Base-by-base conservation (phyloP, 1,139 yeast genomes). In the Lodderomyces elongisporus region DNA sequence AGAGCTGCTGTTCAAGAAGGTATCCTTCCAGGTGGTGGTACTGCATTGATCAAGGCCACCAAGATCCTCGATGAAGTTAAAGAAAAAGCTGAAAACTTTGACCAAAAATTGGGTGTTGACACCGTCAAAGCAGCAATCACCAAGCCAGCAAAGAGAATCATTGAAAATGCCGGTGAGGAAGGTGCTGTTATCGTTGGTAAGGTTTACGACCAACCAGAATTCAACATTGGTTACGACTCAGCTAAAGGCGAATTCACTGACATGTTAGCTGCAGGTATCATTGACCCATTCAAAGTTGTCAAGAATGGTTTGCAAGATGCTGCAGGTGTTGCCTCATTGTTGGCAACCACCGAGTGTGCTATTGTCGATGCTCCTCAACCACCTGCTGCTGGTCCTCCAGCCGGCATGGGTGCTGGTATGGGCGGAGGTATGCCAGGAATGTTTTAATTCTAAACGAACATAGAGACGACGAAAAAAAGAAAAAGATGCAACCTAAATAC, bases 1-100 rank as follows among this genome's bases (percentile, higher is more conserved):
- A 88, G 98, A 71, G 98, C 99, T 49, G 99, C 99, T 45, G 98
- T 91, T 45, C 95, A 91, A 69, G 98, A 91, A 67, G 99, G 99
- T 71, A 91, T 93, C 58, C 77, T 91, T 51, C 98, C 98, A 60
- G 99, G 99, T 72, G 99, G 98, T 64, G 99, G 99, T 72, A 91
- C 97, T 49, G 98, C 98, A 46, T 77, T 91, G 60, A 79, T 89
- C 55, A 91, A 91, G 78, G 98, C 98, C 30, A 79, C 95, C 37
- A 77, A 81, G 58, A 65, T 84, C 47, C 76, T 91, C 56, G 93
- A 81, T 50, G 75, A 67, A 28, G 81, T 91, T 44, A 75, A 81
- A 66, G 60, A 56, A 36, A 49, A 50, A 14, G 83, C 93, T 40
- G 87, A 73, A 38, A 91, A 91, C 80, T 91, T 91, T 57, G 99